Percentiles rank a stretch among this genome's conserved stretches.
Evolutionary conservation across 2,329 filamentous ascomycete species (phyloP).

Genomic region (Hysterium pulicare): DNA sequence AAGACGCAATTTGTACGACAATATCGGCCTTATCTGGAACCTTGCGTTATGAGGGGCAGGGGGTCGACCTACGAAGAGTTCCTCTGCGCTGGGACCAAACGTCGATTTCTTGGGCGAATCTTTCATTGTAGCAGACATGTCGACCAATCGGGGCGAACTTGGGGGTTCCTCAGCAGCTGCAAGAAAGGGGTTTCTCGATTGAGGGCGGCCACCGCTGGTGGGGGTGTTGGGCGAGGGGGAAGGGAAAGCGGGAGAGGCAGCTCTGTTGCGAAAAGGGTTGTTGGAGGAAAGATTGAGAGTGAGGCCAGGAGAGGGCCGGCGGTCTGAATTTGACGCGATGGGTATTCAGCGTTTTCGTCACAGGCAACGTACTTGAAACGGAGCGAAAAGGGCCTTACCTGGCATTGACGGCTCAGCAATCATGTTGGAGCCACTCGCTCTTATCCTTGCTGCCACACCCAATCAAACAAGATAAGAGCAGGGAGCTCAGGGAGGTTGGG

Average conservation of each 20-base stretch:
- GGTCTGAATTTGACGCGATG: conserved; percentile 38
- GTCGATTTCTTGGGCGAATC: conserved; percentile 46
- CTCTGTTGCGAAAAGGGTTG: conserved; percentile 76
- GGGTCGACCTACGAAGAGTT: conserved; percentile 68
- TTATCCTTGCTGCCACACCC: conserved; percentile 28
- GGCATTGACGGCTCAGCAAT: conserved; percentile 41
- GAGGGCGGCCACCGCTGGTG: conserved; percentile 60
- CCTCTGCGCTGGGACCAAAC: conserved; percentile 56
- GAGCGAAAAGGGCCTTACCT: conserved; percentile 34
- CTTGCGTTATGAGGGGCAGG: conserved; percentile 9
- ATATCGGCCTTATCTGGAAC: conserved; percentile 11
- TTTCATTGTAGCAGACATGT: conserved; percentile 36
- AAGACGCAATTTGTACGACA: conserved; percentile 16
- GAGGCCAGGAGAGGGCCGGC: conserved; percentile 53
- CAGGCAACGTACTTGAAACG: conserved; percentile 32
- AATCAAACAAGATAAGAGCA: conserved; percentile 24
- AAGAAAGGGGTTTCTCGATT: conserved; percentile 74
- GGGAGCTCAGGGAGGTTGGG: conserved; percentile 16
- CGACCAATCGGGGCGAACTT: conserved; percentile 30
- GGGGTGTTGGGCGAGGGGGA: conserved; percentile 34
- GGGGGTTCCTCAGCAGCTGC: conserved; percentile 51
- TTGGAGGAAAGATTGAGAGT: conserved; percentile 67
- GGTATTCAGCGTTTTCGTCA: conserved; percentile 24
- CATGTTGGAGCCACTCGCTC: conserved; percentile 35
- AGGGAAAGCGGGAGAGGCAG: conserved; percentile 52